These are phyloP conservation scores for Ailanthus altissimus DNA, from an alignment of 345 rosid species.

Conservation along the genomic window DNA sequence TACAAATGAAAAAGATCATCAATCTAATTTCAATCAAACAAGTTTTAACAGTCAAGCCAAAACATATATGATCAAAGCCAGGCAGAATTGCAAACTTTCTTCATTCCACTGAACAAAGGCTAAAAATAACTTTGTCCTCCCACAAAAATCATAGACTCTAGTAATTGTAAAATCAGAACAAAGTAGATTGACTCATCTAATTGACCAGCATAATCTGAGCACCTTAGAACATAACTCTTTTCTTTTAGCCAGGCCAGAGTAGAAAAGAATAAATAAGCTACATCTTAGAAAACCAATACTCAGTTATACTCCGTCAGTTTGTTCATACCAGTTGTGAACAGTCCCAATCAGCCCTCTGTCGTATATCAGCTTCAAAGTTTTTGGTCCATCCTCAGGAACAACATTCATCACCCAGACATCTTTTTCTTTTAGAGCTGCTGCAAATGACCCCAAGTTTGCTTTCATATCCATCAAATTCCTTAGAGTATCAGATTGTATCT, in stretches of 20 bases:
- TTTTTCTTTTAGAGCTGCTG: constrained; percentile 80
- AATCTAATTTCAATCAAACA: neutral
- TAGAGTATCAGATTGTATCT: constrained; percentile 59
- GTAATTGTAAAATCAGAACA: neutral
- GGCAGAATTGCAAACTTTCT: neutral
- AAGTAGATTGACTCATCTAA: neutral
- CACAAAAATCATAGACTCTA: neutral
- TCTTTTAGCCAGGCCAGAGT: neutral
- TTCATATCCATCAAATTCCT: constrained; percentile 99
- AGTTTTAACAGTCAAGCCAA: neutral
- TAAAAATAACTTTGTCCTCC: neutral
- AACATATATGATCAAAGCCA: neutral
- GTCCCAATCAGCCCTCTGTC: constrained; percentile 88
- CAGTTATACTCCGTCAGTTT: neutral
- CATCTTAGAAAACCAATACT: neutral
- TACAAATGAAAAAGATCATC: neutral
- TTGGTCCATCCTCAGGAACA: constrained; percentile 74
- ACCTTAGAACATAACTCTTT: neutral
- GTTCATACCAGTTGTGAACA: constrained; percentile 73
- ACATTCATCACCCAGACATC: constrained; percentile 97
- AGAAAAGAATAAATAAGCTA: neutral
- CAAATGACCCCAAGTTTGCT: constrained; percentile 89
- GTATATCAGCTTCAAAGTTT: constrained; percentile 77
- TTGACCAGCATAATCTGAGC: neutral
- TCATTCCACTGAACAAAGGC: neutral